Conservation (phyloP, 345 rosid species). For the Capsella bursapastoris region DNA sequence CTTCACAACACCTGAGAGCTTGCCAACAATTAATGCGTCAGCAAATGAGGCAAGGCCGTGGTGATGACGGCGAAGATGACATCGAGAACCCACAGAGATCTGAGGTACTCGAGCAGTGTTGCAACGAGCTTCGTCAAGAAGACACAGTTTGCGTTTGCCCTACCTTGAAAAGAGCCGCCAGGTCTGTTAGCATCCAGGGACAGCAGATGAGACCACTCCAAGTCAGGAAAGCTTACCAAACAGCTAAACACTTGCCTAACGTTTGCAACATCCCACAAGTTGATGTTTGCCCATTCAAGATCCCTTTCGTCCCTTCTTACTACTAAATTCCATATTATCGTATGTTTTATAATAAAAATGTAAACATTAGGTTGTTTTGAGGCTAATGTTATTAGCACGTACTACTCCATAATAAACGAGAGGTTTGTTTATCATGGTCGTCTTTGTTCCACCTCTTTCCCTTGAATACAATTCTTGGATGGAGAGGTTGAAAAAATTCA, state of each 20-base stretch:
- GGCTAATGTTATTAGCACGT: too few species aligned
- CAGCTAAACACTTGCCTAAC: conserved; percentile 25
- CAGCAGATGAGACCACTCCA: not conserved
- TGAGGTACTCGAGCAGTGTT: conserved; percentile 2
- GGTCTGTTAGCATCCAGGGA: not conserved
- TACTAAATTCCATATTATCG: conserved; percentile 9
- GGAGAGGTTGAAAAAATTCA: too few species aligned
- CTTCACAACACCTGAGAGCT: not conserved
- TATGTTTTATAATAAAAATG: too few species aligned
- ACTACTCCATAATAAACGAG: too few species aligned
- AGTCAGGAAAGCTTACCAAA: not conserved
- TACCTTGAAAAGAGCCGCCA: not conserved
- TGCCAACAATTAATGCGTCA: not conserved
- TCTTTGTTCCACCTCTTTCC: too few species aligned
- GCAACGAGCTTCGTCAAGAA: conserved; percentile 25
- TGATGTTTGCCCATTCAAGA: conserved; percentile 22
- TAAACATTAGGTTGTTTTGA: too few species aligned
- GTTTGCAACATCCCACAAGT: conserved; percentile 14
- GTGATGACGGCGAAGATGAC: not conserved
- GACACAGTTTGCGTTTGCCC: conserved; percentile 21
- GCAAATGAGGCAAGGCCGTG: not conserved
- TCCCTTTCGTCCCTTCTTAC: conserved; percentile 29
- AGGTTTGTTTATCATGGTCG: too few species aligned
- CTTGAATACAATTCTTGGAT: too few species aligned
- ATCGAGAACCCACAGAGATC: not conserved